Conservation (phyloP, 805 yeast species). For the Starmerella roubikii region DNA sequence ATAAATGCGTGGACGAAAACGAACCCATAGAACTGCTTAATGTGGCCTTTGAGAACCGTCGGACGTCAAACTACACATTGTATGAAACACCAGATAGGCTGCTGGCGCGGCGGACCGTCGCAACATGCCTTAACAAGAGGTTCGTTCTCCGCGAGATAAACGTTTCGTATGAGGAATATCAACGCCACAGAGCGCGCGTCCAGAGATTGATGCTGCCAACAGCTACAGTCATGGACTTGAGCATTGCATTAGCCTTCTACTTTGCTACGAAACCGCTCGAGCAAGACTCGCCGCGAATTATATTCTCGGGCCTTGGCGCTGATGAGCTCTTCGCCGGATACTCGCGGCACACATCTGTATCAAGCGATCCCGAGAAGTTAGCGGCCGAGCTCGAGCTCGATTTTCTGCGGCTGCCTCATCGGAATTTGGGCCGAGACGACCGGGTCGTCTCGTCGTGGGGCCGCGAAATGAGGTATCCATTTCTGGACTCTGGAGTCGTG, state of each 20-base stretch:
- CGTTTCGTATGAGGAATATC: slow-evolving; percentile 56
- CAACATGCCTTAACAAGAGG: slow-evolving; percentile 29
- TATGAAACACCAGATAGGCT: slow-evolving; percentile 74
- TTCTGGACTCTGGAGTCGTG: slow-evolving; percentile 52
- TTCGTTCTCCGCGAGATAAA: slow-evolving; percentile 51
- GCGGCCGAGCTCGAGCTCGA: slow-evolving; percentile 53
- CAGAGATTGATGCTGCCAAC: slow-evolving; percentile 63
- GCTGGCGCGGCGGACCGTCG: slow-evolving; percentile 54
- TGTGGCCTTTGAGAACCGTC: slow-evolving; percentile 83
- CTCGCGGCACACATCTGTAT: slow-evolving; percentile 48
- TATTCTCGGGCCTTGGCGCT: slow-evolving; percentile 90
- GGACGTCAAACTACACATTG: slow-evolving; percentile 45
- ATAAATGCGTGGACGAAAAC: slow-evolving; percentile 20
- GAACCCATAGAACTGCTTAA: slow-evolving; percentile 58
- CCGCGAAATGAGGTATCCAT: slow-evolving; percentile 81
- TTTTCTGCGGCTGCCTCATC: slow-evolving; percentile 53
- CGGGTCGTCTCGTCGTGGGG: slow-evolving; percentile 78
- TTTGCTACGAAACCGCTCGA: slow-evolving; percentile 46
- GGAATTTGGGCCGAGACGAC: slow-evolving; percentile 88
- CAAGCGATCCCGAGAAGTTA: slow-evolving; percentile 33
- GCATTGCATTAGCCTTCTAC: slow-evolving; percentile 89
- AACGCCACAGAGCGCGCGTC: slow-evolving; percentile 38
- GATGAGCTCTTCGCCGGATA: slow-evolving; percentile 96
- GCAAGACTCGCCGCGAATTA: slow-evolving; percentile 33
- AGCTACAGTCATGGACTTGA: slow-evolving; percentile 85